A percentile compares a stretch with the other conserved stretches of the same genome.
Evolutionary conservation across 768 basidiomycete species (phyloP).

Genomic region (Thelephora aurantiotincta): DNA sequence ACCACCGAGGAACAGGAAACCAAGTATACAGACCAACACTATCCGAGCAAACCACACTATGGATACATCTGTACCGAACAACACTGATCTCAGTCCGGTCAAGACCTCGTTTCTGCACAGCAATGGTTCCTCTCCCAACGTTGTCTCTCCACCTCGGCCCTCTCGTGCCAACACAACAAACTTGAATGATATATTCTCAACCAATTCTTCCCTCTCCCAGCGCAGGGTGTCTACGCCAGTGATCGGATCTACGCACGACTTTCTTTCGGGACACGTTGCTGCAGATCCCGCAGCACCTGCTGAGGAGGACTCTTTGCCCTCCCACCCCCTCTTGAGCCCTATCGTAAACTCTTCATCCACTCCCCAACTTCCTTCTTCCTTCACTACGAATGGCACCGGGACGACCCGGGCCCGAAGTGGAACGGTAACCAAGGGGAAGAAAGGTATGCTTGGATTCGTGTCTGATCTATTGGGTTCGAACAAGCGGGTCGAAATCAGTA

Average conservation of each 20-base stretch:
- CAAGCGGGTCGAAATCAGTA: slow-evolving; percentile 85
- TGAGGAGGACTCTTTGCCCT: slow-evolving; percentile 3
- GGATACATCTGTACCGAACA: slow-evolving; percentile 41
- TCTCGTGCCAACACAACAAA: slow-evolving; percentile 78
- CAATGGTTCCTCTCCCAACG: slow-evolving; percentile 22
- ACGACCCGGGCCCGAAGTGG: slow-evolving; percentile 26
- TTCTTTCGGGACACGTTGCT: slow-evolving; percentile 13
- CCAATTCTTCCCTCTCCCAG: slow-evolving; percentile 23
- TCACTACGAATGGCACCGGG: slow-evolving; percentile 12
- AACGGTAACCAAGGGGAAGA: slow-evolving; percentile 33
- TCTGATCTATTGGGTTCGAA: slow-evolving; percentile 64
- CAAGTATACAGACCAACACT: slow-evolving; percentile 26
- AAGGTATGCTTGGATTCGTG: slow-evolving; percentile 50
- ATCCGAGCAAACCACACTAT: slow-evolving; percentile 24
- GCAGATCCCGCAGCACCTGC: slow-evolving; percentile 11
- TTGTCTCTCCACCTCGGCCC: slow-evolving; percentile 54
- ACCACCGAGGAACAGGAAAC: slow-evolving; percentile 35
- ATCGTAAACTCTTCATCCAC: background rate
- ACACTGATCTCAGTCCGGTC: slow-evolving; percentile 12
- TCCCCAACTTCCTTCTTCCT: background rate
- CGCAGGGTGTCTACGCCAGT: slow-evolving; percentile 40
- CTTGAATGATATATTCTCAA: slow-evolving; percentile 57
- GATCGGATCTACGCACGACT: slow-evolving; percentile 18
- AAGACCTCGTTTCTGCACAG: slow-evolving; percentile 18
- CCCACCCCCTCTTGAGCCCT: background rate